Evolutionary conservation across 176 grass and related monocot genomes (phyloP).

Genomic region (Thalia dealbata): DNA sequence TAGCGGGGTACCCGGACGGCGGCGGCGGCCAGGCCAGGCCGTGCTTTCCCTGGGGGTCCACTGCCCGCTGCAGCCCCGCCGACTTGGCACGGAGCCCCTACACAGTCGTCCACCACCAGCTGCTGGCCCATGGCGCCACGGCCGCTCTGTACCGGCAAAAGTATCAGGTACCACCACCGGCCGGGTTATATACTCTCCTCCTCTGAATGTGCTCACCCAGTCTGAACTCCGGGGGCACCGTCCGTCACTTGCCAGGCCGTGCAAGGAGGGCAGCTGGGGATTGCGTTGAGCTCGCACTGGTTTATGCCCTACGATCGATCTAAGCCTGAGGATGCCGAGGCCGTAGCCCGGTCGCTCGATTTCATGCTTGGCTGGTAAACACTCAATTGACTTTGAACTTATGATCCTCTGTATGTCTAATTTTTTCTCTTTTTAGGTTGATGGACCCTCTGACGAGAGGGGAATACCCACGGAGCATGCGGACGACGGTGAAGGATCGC

Average conservation of each 20-base stretch:
- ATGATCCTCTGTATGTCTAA: too few relatives aligned
- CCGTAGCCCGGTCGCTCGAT: slow-evolving; percentile 8
- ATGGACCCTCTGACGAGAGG: slow-evolving; percentile 71
- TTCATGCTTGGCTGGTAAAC: slow-evolving; percentile 12
- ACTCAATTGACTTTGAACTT: too few relatives aligned
- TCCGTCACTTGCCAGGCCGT: slow-evolving; percentile 24
- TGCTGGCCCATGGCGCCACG: slow-evolving; percentile 25
- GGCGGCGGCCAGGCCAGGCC: slow-evolving; percentile 11
- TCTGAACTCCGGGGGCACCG: not conserved
- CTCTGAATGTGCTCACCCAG: too few relatives aligned
- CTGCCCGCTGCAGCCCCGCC: slow-evolving; percentile 1
- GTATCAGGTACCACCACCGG: slow-evolving; percentile 34
- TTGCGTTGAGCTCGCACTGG: slow-evolving; percentile 62
- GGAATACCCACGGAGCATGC: slow-evolving; percentile 63
- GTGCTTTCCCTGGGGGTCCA: slow-evolving; percentile 28
- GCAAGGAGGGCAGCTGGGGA: slow-evolving; percentile 55
- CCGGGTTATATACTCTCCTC: too few relatives aligned
- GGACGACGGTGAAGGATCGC: slow-evolving; percentile 51
- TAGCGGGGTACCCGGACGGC: slow-evolving; percentile 23
- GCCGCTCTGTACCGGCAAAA: slow-evolving; percentile 24
- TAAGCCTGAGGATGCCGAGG: not conserved
- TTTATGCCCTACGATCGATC: slow-evolving; percentile 22
- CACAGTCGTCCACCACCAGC: slow-evolving; percentile 12
- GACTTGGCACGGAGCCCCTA: slow-evolving; percentile 24
- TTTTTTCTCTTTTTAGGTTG: slow-evolving; percentile 34